Evolutionary conservation across 352 stramenopile genomes (phyloP), one percentile per base, ranked within the genome.

Genomic region (Phytophthora tubulina): DNA sequence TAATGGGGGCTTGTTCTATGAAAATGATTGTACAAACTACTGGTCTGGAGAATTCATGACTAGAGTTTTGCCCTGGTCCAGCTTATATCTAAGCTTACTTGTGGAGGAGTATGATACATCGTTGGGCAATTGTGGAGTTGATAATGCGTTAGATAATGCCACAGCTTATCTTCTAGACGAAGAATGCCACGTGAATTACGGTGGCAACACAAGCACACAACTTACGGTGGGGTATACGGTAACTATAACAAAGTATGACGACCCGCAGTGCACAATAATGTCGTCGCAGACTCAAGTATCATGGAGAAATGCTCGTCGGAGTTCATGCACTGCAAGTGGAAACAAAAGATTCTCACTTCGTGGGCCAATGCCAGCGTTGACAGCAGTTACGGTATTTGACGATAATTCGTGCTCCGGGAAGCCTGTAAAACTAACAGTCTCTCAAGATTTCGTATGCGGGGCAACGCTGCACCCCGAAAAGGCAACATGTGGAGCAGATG

Each of bases 391-490:
- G 10, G 41, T 61, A 1, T 68, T 39, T 33, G 50, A 44, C 5
- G 41, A 68, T 31, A 54, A 15, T 27, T 4, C 17, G 13, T 61
- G 61, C 6, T 67, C 60, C 6, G 41, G 17, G 4, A 54, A 33
- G 6, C 61, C 61, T 32, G 39, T 61, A 13, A 55, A 60, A 11
- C 8, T 68, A 4, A 46, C 30, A 17, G 50, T 68, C 15, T 41
- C 39, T 14, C 61, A 46, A 61, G 49, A 46, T 54, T 68, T 68
- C 31, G 41, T 45, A 3, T 68, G 61, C 48, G 10, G 13, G 17
- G 49, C 59, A 53, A 14, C 35, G 3, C 59, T 33, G 11, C 15
- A 52, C 8, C 35, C 36, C 13, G 49, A 44, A 44, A 58, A 59
- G 8, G 1, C 15, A 1, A 32, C 39, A 6, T 65, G 57, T 55